Percentiles rank a stretch among this genome's conserved stretches.
These are phyloP conservation scores for Alloteropsis angusta DNA, from an alignment of 202 grass and related monocot genomes.

Conservation along the genomic window DNA sequence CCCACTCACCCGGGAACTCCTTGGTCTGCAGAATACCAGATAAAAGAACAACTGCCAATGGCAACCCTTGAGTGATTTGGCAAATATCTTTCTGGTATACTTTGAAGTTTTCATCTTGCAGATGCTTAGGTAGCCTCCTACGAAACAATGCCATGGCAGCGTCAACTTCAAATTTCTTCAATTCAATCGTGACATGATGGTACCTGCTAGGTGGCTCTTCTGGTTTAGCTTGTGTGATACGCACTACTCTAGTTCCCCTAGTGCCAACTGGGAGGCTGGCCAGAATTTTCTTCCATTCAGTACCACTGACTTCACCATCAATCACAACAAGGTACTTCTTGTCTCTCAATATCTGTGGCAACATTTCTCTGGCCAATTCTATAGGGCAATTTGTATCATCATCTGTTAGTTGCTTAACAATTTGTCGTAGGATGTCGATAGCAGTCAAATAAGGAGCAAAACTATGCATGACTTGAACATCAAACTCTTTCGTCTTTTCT, in stretches of 20 bases:
- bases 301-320: constrained; percentile 11
- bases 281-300: constrained; percentile 2
- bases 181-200: not conserved
- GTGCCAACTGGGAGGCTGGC: not conserved
- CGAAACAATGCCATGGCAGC: not conserved
- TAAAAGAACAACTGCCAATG: not conserved
- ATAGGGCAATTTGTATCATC: not conserved
- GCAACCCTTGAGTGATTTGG: not conserved
- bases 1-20: constrained; percentile 9
- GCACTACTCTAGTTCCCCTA: not conserved
- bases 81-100: not conserved
- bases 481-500: not conserved
- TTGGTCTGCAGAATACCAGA: constrained; percentile 23
- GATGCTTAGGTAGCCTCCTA: not conserved
- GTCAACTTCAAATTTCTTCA: not conserved
- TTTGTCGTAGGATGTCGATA: constrained; percentile 23
- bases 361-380: rapidly evolving
- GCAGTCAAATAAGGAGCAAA: constrained; percentile 17
- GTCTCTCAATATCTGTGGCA: rapidly evolving
- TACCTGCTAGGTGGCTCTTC: not conserved
- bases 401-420: not conserved
- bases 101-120: not conserved
- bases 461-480: not conserved
- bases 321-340: constrained; percentile 1
- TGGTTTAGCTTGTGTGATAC: not conserved